Conservation (phyloP, 305 asterid genomes). For the Fraxinus greggii region DNA sequence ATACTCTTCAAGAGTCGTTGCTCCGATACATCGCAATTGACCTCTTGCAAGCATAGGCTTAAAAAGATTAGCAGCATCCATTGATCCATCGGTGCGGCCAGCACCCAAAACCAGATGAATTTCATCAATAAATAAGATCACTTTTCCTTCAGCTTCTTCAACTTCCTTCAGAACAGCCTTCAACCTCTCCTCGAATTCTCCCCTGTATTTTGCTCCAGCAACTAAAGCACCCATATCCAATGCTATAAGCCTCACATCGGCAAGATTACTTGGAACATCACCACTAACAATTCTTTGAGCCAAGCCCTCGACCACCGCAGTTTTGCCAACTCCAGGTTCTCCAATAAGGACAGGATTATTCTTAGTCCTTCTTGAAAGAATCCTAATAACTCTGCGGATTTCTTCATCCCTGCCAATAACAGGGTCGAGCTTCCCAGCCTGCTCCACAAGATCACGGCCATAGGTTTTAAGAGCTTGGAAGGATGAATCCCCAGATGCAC, state of each 20-base stretch:
- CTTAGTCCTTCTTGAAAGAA: conserved; percentile 79
- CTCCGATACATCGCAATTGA: conserved; percentile 79
- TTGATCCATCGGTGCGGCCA: conserved; percentile 80
- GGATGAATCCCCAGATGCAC: conserved; percentile 71
- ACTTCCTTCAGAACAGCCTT: conserved; percentile 82
- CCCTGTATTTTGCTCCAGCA: conserved; percentile 83
- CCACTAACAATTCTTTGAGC: conserved; percentile 82
- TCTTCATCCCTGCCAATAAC: conserved; percentile 88
- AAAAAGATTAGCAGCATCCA: conserved; percentile 84
- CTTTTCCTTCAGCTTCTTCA: conserved; percentile 85
- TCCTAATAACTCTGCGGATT: conserved; percentile 69
- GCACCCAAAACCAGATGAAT: conserved; percentile 83
- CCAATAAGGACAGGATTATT: conserved; percentile 86
- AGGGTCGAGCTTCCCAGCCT: conserved; percentile 82
- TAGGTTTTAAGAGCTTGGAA: conserved; percentile 79
- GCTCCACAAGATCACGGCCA: conserved; percentile 93
- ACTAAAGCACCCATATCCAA: conserved; percentile 82
- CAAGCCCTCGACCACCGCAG: conserved; percentile 81
- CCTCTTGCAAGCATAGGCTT: conserved; percentile 95
- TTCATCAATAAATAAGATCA: conserved; percentile 72
- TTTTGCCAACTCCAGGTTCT: conserved; percentile 87
- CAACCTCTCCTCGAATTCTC: conserved; percentile 82
- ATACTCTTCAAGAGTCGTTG: conserved; percentile 74
- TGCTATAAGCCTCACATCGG: conserved; percentile 80
- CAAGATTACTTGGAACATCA: conserved; percentile 62